Evolutionary conservation across 1,139 yeast genomes (phyloP).

Genomic region (Candida sp.): DNA sequence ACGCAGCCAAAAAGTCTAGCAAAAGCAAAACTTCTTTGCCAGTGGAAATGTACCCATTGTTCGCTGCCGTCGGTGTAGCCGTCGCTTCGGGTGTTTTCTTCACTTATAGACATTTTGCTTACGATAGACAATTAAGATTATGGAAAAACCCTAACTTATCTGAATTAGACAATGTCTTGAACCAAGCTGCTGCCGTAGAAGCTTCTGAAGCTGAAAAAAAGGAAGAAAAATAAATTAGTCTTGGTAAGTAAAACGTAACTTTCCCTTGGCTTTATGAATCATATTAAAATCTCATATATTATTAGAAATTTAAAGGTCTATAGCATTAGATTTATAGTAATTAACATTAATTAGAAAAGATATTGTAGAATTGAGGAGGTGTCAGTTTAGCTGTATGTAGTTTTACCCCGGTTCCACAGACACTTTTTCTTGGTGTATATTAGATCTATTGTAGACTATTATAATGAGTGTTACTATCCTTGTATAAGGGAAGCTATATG

Average conservation of each 20-base stretch:
- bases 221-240: neutral
- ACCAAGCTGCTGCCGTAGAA: constrained; percentile 41
- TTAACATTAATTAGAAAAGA: too few species aligned
- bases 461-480: too few species aligned
- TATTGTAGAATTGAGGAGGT: too few species aligned
- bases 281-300: neutral
- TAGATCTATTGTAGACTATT: too few species aligned
- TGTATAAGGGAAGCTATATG: too few species aligned
- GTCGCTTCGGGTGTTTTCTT: constrained; percentile 62
- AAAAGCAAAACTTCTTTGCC: constrained; percentile 33
- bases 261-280: neutral
- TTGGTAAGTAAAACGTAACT: too few species aligned
- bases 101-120: constrained; percentile 68
- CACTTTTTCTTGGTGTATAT: too few species aligned
- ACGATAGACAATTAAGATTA: constrained; percentile 66
- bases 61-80: constrained; percentile 61
- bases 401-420: too few species aligned
- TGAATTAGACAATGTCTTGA: constrained; percentile 56
- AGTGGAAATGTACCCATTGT: constrained; percentile 75
- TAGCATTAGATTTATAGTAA: too few species aligned
- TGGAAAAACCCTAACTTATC: constrained; percentile 64
- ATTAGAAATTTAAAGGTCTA: too few species aligned
- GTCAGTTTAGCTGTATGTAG: too few species aligned
- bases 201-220: constrained; percentile 7
- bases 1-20: constrained; percentile 34